Evolutionary conservation across 2,329 filamentous ascomycete genomes (phyloP).

Genomic region (Sporothrix dimorphospora): DNA sequence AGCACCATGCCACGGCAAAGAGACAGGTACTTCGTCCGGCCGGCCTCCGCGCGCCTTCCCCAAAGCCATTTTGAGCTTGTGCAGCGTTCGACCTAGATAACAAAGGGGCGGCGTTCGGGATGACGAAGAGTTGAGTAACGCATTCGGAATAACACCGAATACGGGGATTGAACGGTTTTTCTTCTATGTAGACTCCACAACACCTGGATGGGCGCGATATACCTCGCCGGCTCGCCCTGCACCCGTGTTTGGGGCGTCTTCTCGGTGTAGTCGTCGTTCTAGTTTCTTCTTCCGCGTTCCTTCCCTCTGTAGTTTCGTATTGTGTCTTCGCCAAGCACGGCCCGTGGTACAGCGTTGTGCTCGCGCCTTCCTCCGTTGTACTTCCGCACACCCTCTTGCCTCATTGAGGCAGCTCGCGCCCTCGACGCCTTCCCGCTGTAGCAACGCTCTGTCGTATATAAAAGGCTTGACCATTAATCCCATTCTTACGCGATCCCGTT

Average conservation of each 20-base stretch:
- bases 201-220: not conserved
- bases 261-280: conserved; percentile 1
- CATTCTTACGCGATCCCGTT: not conserved
- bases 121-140: conserved; percentile 16
- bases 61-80: not conserved
- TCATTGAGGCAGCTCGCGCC: not conserved
- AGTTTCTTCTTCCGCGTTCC: not conserved
- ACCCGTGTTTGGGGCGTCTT: not conserved
- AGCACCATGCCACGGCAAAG: not conserved
- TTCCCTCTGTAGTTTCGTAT: not conserved
- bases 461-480: not conserved
- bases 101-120: not conserved
- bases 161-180: not conserved
- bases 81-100: not conserved
- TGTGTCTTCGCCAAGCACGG: not conserved
- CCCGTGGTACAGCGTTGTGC: not conserved
- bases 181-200: not conserved
- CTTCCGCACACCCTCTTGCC: not conserved
- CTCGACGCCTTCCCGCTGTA: not conserved
- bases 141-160: not conserved
- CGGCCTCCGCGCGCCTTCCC: conserved; percentile 5
- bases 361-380: conserved; percentile 8
- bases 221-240: not conserved
- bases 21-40: conserved; percentile 8
- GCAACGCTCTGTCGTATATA: conserved; percentile 11